Evolutionary conservation across 2,329 filamentous ascomycete genomes (phyloP), one percentile per base, ranked within the genome.

Genomic region (Cordyceps javanica): DNA sequence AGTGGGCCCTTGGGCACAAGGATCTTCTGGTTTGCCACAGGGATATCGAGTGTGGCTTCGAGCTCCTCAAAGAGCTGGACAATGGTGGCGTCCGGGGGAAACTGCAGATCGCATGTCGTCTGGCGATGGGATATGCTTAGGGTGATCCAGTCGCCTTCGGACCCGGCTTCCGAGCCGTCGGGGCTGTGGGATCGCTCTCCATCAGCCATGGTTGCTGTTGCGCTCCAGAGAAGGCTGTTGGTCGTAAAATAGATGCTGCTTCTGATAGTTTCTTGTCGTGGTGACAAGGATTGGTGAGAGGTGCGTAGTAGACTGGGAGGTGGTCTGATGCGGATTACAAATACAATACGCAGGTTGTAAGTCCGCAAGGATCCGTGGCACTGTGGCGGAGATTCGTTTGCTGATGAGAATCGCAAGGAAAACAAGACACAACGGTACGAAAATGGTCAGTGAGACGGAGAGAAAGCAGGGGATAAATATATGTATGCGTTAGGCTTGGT

Each of bases 1-100:
- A 89, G 74, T 28, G 85, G 85, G 8, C 81, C 74, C 66, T 87
- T 88, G 42, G 86, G 78, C 14, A 83, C 78, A 62, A 90, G 77
- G 67, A 88, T 79, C 68, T 90, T 90, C 66, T 90, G 87, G 69
- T 89, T 85, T 10, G 75, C 68, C 36, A 73, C 60, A 0, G 87
- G 86, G 55, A 90, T 82, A 51, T 77, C 78, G 55, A 89, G 77
- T 3, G 72, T 69, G 44, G 73, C 68, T 58, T 81, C 75, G 63
- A 90, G 82, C 60, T 79, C 75, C 51, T 77, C 69, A 45, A 85
- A 85, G 38, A 90, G 80, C 64, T 88, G 85, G 57, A 72, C 64
- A 45, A 83, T 71, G 6, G 78, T 82, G 19, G 77, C 75, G 59
- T 75, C 72, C 14, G 71, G 63, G 8, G 72, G 68, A 52, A 82